Evolutionary conservation across 2,329 filamentous ascomycete species (phyloP).

Genomic region (Rugonectria rugulosa): DNA sequence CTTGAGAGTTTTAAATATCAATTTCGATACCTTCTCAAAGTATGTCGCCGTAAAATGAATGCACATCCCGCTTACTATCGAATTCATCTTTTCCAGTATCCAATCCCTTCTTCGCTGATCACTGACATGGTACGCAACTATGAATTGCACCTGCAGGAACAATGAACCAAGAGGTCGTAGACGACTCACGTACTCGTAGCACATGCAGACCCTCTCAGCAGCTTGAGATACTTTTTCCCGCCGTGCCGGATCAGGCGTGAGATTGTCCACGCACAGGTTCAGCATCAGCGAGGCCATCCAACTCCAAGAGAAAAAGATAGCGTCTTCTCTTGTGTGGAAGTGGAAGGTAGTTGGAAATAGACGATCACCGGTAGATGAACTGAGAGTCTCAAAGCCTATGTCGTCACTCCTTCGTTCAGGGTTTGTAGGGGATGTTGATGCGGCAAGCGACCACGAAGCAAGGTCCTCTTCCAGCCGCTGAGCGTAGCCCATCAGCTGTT

Average conservation of each 20-base stretch:
- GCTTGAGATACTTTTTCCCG: neutral
- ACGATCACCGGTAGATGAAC: neutral
- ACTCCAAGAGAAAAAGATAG: neutral
- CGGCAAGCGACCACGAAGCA: neutral
- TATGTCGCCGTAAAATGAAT: neutral
- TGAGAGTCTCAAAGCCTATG: neutral
- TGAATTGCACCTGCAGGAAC: neutral
- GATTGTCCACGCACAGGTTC: neutral
- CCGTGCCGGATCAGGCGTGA: neutral
- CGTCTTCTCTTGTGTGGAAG: neutral
- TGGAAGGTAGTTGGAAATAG: neutral
- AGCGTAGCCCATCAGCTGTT: neutral
- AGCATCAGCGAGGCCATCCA: neutral
- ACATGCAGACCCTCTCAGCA: neutral
- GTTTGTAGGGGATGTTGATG: neutral
- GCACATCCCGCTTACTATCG: neutral
- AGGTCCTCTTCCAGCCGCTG: neutral
- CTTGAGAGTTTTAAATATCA: neutral
- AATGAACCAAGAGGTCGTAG: neutral
- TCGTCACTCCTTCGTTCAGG: neutral
- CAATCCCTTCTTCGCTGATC: neutral
- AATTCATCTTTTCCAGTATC: neutral
- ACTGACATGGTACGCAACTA: neutral
- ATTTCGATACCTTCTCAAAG: neutral
- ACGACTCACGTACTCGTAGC: neutral